A percentile compares a stretch with the other conserved stretches of the same genome.
phyloP scores from a whole-genome alignment of 148 eudicot species.

The Camellia lanceoleosa region DNA sequence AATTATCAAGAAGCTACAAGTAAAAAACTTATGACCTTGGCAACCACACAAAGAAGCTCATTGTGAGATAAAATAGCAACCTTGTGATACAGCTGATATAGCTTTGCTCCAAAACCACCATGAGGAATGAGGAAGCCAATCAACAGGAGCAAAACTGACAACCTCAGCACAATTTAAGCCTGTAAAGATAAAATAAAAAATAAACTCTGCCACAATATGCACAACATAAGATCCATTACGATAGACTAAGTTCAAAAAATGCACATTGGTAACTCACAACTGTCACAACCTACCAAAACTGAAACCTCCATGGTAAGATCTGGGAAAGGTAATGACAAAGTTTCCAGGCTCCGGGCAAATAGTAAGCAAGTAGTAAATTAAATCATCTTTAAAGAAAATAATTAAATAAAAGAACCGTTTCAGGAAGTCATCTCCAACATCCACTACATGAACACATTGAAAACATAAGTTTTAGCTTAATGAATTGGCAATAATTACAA shows the following conservation, averaged over 20 bases:
- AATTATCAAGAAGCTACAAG: background rate
- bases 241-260: background rate
- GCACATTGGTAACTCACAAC: slow-evolving; percentile 3
- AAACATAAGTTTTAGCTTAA: background rate
- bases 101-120: slow-evolving; percentile 94
- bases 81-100: slow-evolving; percentile 81
- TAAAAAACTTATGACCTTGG: slow-evolving; percentile 54
- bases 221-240: slow-evolving; percentile 6
- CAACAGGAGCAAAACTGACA: slow-evolving; percentile 99
- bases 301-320: slow-evolving; percentile 98
- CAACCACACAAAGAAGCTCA: slow-evolving; percentile 92
- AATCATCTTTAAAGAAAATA: background rate
- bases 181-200: slow-evolving; percentile 25
- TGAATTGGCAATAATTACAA: no score
- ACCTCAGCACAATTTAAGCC: slow-evolving; percentile 99
- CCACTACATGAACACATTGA: background rate
- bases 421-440: background rate
- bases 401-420: background rate
- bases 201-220: background rate
- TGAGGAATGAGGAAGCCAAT: slow-evolving; percentile 76
- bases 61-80: slow-evolving; percentile 92
- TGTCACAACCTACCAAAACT: slow-evolving; percentile 62
- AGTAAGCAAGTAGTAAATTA: slow-evolving; percentile 18
- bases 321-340: slow-evolving; percentile 95
- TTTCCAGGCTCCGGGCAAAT: slow-evolving; percentile 88